A percentile compares a stretch with the other conserved stretches of the same genome.
phyloP scores from a whole-genome alignment of 768 basidiomycete genomes.

The Pleurotus salmoneostramineus region DNA sequence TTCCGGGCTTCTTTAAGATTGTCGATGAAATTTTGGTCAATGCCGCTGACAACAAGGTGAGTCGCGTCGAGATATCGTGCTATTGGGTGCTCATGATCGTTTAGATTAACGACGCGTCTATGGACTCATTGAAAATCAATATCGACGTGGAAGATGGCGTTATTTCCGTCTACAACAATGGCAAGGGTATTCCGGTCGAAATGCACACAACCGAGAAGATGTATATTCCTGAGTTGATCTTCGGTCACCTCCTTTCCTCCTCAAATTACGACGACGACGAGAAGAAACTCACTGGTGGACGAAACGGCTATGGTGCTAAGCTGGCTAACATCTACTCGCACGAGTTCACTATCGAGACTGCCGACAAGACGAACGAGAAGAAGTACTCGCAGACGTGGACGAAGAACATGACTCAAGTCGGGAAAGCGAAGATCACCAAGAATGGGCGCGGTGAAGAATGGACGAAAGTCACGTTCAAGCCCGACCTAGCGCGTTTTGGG shows the following conservation, averaged over 20 bases:
- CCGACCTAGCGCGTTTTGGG: conserved; percentile 88
- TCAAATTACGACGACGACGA: conserved; percentile 99
- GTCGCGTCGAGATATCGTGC: conserved; percentile 12
- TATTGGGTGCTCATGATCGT: not conserved
- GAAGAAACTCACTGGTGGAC: conserved; percentile 96
- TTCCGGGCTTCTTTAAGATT: conserved; percentile 99
- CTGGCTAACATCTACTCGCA: conserved; percentile 97
- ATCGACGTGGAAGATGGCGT: conserved; percentile 80
- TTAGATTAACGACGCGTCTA: conserved; percentile 87
- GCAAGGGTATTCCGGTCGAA: conserved; percentile 94
- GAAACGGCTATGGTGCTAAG: conserved; percentile 98
- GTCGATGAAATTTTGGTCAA: conserved; percentile 99
- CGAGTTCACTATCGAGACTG: conserved; percentile 95
- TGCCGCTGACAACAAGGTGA: conserved; percentile 97
- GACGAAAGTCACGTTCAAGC: conserved; percentile 89
- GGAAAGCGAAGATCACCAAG: conserved; percentile 90
- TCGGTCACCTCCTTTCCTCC: conserved; percentile 89
- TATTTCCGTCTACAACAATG: conserved; percentile 95
- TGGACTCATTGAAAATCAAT: conserved; percentile 88
- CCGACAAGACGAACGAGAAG: conserved; percentile 77
- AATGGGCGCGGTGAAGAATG: conserved; percentile 85
- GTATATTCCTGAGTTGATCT: conserved; percentile 96
- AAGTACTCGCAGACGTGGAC: conserved; percentile 97
- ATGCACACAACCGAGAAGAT: conserved; percentile 91
- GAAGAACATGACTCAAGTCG: conserved; percentile 88